Percentiles rank a stretch among this genome's conserved stretches.
These are phyloP conservation scores for Aurantiochytrium sp. DNA, from an alignment of 108 stramenopile genomes.

Conservation along the genomic window DNA sequence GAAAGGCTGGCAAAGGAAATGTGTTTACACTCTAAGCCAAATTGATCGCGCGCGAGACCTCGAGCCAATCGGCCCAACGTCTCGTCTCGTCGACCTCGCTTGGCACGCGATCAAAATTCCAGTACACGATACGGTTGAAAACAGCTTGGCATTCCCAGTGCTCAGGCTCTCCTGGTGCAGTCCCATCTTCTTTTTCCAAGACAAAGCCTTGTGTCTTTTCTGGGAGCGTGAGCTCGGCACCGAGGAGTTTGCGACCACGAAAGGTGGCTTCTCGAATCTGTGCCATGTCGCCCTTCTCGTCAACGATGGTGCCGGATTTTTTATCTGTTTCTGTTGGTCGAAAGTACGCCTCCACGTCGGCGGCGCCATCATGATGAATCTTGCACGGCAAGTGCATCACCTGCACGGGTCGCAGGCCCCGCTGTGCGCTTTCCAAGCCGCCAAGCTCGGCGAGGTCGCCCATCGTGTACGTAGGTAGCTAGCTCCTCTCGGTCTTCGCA, in stretches of 20 bases:
- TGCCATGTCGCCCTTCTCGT: background rate
- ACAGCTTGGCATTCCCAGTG: background rate
- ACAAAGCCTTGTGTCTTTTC: background rate
- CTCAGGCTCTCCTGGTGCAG: too few species aligned
- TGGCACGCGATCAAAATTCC: background rate
- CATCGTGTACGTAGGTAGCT: too few species aligned
- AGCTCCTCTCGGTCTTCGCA: too few species aligned
- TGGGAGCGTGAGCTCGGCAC: background rate
- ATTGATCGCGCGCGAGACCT: background rate
- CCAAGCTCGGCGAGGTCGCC: too few species aligned
- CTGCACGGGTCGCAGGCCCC: too few species aligned
- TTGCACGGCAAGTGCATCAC: conserved; percentile 14
- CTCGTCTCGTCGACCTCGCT: background rate
- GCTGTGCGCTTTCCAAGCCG: too few species aligned
- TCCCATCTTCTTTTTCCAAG: background rate
- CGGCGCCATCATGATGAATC: background rate
- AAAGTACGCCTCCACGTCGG: conserved; percentile 1
- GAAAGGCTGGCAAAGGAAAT: too few species aligned
- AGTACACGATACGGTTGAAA: background rate
- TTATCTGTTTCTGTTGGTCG: background rate
- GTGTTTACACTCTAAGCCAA: too few species aligned
- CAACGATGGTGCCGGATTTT: background rate
- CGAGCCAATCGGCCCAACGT: background rate
- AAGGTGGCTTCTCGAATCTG: background rate
- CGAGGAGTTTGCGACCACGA: conserved; percentile 1